Percentiles rank a stretch among this genome's conserved stretches.
These are phyloP conservation scores for Zoysia japonica DNA, from an alignment of 176 grass and related monocot species.

Conservation along the genomic window DNA sequence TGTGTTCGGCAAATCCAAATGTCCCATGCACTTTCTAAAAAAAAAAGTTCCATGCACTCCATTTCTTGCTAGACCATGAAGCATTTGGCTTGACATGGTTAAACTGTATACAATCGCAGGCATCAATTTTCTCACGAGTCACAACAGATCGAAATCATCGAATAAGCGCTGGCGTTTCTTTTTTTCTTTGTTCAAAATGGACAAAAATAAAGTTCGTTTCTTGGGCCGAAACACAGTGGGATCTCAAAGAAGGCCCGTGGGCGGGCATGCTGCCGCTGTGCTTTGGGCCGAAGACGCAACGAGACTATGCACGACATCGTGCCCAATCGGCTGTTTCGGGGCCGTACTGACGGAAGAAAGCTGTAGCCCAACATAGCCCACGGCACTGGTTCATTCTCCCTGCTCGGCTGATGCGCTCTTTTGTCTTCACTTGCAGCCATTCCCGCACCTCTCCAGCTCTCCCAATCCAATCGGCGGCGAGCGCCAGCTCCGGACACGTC, in stretches of 20 bases:
- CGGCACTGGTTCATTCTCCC: background rate
- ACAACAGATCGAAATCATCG: too few species aligned
- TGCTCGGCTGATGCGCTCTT: background rate
- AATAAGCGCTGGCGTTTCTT: too few species aligned
- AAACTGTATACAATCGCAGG: background rate
- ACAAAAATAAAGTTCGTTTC: too few species aligned
- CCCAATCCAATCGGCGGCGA: background rate
- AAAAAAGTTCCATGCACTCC: too few species aligned
- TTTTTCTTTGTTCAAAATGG: too few species aligned
- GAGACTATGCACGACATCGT: background rate
- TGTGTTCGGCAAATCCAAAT: too few species aligned
- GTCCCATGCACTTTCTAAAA: too few species aligned
- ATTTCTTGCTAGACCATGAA: background rate
- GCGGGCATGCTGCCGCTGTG: too few species aligned
- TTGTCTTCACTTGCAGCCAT: too few species aligned
- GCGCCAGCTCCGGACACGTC: background rate
- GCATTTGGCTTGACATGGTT: background rate
- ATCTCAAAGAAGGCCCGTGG: too few species aligned
- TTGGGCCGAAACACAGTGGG: too few species aligned
- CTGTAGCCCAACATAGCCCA: background rate
- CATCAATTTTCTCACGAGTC: background rate
- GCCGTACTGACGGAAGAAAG: background rate
- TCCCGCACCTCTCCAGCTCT: too few species aligned
- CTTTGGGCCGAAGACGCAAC: background rate
- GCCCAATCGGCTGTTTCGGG: background rate